Percentiles rank a stretch among this genome's conserved stretches.
These are phyloP conservation scores for Metschnikowia drakensbergensis DNA, from an alignment of 805 yeast species.

Conservation along the genomic window DNA sequence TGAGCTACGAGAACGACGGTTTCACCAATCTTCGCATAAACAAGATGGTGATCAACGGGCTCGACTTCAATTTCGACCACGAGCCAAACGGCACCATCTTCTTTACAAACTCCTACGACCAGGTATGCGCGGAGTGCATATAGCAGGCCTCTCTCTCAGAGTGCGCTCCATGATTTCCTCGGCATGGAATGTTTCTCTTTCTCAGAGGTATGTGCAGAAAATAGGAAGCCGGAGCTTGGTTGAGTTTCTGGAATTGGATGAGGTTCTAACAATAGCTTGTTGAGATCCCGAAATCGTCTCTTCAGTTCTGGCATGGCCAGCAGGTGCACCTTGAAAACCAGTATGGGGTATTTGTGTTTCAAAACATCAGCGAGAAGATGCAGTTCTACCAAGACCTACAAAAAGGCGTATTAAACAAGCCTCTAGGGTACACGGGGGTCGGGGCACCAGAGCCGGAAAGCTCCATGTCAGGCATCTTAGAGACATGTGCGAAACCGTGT, in stretches of 20 bases:
- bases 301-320: constrained; percentile 3
- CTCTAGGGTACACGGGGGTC: neutral
- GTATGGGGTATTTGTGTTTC: constrained; percentile 12
- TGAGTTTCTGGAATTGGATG: neutral
- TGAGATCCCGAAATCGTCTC: neutral
- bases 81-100: constrained; percentile 41
- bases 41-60: constrained; percentile 31
- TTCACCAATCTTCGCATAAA: constrained; percentile 24
- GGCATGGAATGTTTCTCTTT: constrained; percentile 4
- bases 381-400: constrained; percentile 9
- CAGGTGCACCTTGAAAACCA: constrained; percentile 7
- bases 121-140: neutral
- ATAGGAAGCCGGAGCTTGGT: neutral
- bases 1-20: constrained; percentile 34
- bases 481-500: neutral
- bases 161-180: neutral
- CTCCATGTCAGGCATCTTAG: neutral
- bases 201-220: constrained; percentile 3
- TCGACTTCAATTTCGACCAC: constrained; percentile 31
- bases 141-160: neutral
- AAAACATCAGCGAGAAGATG: constrained; percentile 9
- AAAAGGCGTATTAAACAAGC: neutral
- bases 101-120: constrained; percentile 27
- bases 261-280: constrained; percentile 9
- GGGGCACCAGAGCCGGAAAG: neutral